Conservation (phyloP, 352 stramenopile genomes). For the Globisporangium cederbergense region DNA sequence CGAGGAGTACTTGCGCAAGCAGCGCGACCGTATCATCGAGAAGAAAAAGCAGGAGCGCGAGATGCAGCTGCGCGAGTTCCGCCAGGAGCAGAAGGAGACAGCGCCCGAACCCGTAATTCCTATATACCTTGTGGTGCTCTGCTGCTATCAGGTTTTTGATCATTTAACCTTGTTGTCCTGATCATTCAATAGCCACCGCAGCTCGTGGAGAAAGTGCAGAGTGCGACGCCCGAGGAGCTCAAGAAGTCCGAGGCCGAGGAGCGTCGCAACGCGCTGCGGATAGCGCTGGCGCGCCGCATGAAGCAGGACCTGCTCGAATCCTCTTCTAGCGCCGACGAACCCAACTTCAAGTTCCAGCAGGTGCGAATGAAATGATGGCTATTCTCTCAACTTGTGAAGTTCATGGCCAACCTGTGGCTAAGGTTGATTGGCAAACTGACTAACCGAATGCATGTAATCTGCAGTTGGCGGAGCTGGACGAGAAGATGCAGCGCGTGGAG, state of each 20-base stretch:
- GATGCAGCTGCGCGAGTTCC: slow-evolving; percentile 66
- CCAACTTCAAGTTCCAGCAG: slow-evolving; percentile 55
- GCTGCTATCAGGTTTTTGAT: neutral
- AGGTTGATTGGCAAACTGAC: neutral
- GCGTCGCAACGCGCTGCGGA: slow-evolving; percentile 59
- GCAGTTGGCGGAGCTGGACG: slow-evolving; percentile 65
- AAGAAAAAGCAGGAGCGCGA: slow-evolving; percentile 82
- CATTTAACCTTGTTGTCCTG: neutral
- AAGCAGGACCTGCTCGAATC: slow-evolving; percentile 73
- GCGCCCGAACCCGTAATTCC: slow-evolving; percentile 43
- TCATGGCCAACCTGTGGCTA: neutral
- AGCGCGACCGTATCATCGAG: slow-evolving; percentile 74
- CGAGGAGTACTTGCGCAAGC: slow-evolving; percentile 71
- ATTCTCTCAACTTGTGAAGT: neutral
- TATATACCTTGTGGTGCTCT: neutral
- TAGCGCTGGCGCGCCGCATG: slow-evolving; percentile 72
- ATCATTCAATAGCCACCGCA: slow-evolving; percentile 30
- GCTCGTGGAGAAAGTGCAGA: slow-evolving; percentile 66
- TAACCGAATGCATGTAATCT: neutral
- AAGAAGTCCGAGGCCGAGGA: slow-evolving; percentile 71
- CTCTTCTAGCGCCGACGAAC: slow-evolving; percentile 19
- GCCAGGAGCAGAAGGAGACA: slow-evolving; percentile 65
- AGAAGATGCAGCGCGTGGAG: slow-evolving; percentile 77
- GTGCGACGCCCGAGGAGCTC: slow-evolving; percentile 44
- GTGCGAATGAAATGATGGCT: slow-evolving; percentile 22